Evolutionary conservation across 805 yeast species (phyloP).

Genomic region (Aciculoconidium aculeatum): DNA sequence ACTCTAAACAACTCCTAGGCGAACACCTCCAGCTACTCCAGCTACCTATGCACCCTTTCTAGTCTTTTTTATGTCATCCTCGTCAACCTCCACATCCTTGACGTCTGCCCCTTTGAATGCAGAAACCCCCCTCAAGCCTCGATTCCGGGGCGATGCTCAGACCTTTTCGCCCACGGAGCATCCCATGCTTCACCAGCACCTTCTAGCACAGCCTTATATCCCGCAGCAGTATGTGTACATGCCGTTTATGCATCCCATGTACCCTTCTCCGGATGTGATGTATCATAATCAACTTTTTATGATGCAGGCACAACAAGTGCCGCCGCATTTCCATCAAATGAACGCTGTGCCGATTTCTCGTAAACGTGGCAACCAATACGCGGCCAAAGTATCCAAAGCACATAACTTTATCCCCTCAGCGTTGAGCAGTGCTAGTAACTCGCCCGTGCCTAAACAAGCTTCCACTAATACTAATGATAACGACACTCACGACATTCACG

Average conservation of each 20-base stretch:
- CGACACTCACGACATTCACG: background rate
- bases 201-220: constrained; percentile 7
- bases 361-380: constrained; percentile 6
- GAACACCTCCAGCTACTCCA: no score
- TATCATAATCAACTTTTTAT: constrained; percentile 10
- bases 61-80: no score
- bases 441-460: constrained; percentile 4
- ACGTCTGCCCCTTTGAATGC: no score
- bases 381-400: constrained; percentile 6
- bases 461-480: constrained; percentile 1
- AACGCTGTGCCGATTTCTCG: constrained; percentile 3
- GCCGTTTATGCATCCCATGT: constrained; percentile 8
- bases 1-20: no score
- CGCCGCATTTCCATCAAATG: constrained; percentile 6
- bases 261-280: constrained; percentile 10
- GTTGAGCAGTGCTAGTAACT: constrained; percentile 2
- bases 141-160: constrained; percentile 36
- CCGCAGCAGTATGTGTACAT: constrained; percentile 3
- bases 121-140: no score
- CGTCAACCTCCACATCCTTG: constrained; percentile 20
- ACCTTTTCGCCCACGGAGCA: constrained; percentile 25
- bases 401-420: constrained; percentile 6
- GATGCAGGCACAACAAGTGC: constrained; percentile 9
- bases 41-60: no score
- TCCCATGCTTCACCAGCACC: background rate